phyloP scores from a whole-genome alignment of 2,329 filamentous ascomycete species.

The Aspergillus aculeatus region DNA sequence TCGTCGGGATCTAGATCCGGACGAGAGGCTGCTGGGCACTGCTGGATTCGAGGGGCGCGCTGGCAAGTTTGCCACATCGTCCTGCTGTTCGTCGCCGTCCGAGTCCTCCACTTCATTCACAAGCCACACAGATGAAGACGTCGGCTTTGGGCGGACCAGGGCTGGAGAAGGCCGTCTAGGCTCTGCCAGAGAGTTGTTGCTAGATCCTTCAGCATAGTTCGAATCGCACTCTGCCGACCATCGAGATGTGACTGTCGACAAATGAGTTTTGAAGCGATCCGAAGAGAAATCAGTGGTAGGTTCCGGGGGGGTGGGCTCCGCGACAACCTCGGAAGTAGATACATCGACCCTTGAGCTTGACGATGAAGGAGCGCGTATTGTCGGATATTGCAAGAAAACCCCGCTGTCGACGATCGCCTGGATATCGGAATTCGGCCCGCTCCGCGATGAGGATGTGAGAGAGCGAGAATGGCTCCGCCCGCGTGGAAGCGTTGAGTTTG shows the following conservation, averaged over 20 bases:
- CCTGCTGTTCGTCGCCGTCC: constrained; percentile 35
- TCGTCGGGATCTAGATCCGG: constrained; percentile 41
- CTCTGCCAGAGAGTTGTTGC: constrained; percentile 23
- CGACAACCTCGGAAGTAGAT: constrained; percentile 26
- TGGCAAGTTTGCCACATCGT: constrained; percentile 39
- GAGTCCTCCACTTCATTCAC: constrained; percentile 35
- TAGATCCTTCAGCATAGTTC: constrained; percentile 22
- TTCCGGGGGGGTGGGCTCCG: constrained; percentile 23
- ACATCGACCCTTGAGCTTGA: constrained; percentile 44
- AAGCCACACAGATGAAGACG: constrained; percentile 35
- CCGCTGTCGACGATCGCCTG: constrained; percentile 38
- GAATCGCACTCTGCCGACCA: constrained; percentile 37
- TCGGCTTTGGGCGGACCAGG: constrained; percentile 22
- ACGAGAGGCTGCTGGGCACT: constrained; percentile 43
- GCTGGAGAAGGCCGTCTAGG: constrained; percentile 25
- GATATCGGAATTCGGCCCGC: constrained; percentile 37
- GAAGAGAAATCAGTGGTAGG: constrained; percentile 35
- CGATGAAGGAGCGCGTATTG: constrained; percentile 37
- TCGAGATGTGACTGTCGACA: constrained; percentile 48
- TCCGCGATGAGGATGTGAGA: constrained; percentile 34
- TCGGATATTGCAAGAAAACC: constrained; percentile 40
- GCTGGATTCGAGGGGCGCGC: constrained; percentile 31
- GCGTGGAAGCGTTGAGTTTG: constrained; percentile 31
- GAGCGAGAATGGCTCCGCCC: constrained; percentile 32
- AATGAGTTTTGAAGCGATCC: constrained; percentile 42